phyloP scores from a whole-genome alignment of 352 stramenopile genomes.

The Aphanomyces cochlioides region DNA sequence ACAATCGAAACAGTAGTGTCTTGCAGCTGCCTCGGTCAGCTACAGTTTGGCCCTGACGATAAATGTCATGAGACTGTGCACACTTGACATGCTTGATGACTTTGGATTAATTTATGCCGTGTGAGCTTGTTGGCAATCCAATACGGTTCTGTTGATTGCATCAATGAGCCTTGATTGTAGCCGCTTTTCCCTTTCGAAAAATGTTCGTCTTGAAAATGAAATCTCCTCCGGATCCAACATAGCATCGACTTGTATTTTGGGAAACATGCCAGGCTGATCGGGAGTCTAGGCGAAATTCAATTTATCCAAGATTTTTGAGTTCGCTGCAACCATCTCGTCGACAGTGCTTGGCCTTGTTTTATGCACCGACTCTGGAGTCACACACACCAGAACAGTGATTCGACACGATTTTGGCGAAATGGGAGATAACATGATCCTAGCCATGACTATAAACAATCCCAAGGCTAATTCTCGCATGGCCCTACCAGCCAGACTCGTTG shows the following conservation, averaged over 20 bases:
- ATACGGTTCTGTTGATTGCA: background rate
- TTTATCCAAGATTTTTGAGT: background rate
- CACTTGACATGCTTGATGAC: too few species aligned
- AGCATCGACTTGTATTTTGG: background rate
- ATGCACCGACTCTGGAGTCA: background rate
- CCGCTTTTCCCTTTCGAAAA: background rate
- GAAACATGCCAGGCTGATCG: background rate
- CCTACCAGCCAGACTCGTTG: conserved; percentile 1
- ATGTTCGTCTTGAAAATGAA: background rate
- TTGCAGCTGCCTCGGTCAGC: too few species aligned
- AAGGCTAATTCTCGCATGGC: too few species aligned
- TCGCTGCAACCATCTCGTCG: background rate
- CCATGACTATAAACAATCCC: too few species aligned
- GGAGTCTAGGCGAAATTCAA: background rate
- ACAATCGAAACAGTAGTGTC: too few species aligned
- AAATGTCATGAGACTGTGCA: too few species aligned
- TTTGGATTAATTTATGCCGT: too few species aligned
- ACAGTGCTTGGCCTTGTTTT: background rate
- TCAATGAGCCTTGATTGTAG: background rate
- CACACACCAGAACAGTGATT: background rate
- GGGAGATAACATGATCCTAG: too few species aligned
- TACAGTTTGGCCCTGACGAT: too few species aligned
- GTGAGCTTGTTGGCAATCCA: background rate
- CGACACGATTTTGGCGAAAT: background rate
- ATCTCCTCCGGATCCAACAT: background rate